A percentile compares a stretch with the other conserved stretches of the same genome.
Evolutionary conservation across 768 basidiomycete genomes (phyloP).

Genomic region (Udeniomyces megalosporus): DNA sequence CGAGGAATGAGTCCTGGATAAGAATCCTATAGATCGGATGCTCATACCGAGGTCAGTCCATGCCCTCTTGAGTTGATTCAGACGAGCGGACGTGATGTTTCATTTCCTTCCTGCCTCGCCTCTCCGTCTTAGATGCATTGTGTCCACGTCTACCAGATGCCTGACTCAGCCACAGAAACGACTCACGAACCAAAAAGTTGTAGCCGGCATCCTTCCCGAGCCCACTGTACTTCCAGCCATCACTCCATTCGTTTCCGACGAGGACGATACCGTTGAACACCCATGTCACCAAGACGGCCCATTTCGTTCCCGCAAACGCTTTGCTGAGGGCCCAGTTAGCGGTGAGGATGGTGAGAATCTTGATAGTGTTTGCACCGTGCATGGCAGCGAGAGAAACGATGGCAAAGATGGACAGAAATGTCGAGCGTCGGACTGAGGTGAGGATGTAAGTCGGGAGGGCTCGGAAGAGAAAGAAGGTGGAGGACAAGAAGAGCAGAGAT

Average conservation of each 20-base stretch:
- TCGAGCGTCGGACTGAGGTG: conserved; percentile 34
- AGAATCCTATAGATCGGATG: conserved; percentile 27
- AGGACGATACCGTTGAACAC: conserved; percentile 55
- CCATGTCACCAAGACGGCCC: conserved; percentile 42
- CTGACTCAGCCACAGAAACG: no score
- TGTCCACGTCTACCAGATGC: no score
- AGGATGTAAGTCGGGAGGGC: conserved; percentile 30
- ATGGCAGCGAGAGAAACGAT: conserved; percentile 49
- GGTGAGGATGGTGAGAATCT: conserved; percentile 54
- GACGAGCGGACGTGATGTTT: no score
- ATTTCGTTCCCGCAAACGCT: conserved; percentile 19
- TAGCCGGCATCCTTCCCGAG: conserved; percentile 40
- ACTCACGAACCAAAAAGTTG: conserved; percentile 8
- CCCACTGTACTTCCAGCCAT: conserved; percentile 47
- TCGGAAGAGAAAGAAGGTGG: conserved; percentile 44
- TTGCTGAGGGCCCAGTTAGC: conserved; percentile 50
- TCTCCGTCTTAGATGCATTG: no score
- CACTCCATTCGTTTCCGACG: conserved; percentile 56
- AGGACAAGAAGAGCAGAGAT: conserved; percentile 39
- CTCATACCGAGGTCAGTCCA: not conserved
- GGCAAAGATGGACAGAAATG: conserved; percentile 48
- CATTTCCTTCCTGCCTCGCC: no score
- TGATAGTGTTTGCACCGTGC: conserved; percentile 66
- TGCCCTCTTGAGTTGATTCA: not conserved
- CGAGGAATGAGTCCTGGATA: conserved; percentile 57